phyloP scores from a whole-genome alignment of 441 rosid genomes.

The Croton setiger region DNA sequence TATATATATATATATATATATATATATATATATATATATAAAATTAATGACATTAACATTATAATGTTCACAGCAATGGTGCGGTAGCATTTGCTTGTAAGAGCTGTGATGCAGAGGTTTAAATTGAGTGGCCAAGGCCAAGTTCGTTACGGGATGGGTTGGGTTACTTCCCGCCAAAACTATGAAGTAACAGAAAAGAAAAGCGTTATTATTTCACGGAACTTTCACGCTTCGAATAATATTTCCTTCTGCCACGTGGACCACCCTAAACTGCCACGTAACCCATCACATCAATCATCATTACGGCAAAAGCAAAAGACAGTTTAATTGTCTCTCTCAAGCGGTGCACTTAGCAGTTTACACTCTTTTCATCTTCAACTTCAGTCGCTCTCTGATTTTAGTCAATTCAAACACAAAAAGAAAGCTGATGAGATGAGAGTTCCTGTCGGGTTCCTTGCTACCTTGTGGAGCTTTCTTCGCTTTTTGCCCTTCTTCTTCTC shows the following conservation, averaged over 20 bases:
- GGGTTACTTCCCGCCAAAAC: conserved; percentile 38
- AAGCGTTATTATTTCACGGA: not conserved
- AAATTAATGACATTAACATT: too few species aligned
- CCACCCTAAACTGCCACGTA: conserved; percentile 39
- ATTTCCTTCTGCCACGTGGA: conserved; percentile 26
- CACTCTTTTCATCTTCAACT: too few species aligned
- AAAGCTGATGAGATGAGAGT: conserved; percentile 61
- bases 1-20: too few species aligned
- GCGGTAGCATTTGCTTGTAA: too few species aligned
- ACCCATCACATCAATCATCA: not conserved
- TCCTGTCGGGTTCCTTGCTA: conserved; percentile 57
- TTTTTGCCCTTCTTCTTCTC: conserved; percentile 72
- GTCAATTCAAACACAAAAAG: not conserved
- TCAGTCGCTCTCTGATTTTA: too few species aligned
- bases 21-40: too few species aligned
- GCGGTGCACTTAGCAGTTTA: too few species aligned
- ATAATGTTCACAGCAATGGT: too few species aligned
- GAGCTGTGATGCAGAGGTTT: too few species aligned
- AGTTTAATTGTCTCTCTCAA: not conserved
- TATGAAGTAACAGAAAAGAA: not conserved
- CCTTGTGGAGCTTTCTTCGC: conserved; percentile 62
- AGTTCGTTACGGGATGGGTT: too few species aligned
- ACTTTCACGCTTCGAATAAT: not conserved
- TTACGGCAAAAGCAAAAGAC: not conserved
- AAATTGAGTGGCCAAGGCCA: too few species aligned